Evolutionary conservation across 306 rosid genomes (phyloP), one percentile per base, ranked within the genome.

Genomic region (Nissolia schottii): DNA sequence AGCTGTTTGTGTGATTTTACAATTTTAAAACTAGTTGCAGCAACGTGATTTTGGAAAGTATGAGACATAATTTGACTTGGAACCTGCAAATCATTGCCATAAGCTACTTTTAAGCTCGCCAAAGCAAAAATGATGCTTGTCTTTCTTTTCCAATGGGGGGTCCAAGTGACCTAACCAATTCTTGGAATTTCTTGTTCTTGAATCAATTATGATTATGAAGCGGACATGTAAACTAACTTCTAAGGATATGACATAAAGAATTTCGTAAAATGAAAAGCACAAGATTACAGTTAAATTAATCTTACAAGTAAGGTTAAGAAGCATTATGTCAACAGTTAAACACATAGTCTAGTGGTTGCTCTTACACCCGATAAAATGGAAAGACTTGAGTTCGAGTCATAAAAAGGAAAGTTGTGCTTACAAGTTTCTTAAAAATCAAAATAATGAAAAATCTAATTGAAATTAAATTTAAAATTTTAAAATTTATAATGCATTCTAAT

Each of bases 121-220:
- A 51, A 74, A 58, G 41, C 14, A 35, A 51, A 58, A 7, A 24
- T 66, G 16, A 8, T 70, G 15, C 6, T 40, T 8, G 6, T 45
- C 1, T 15, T 28, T 9, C 27, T 48, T 46, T 28, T 11, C 18
- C 22, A 49, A 64, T 20, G 68, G 29, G 22, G n/a, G n/a, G n/a
- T n/a, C n/a, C n/a, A n/a, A n/a, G n/a, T n/a, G n/a, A n/a, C 20
- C 34, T 18, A 62, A 37, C 55, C 55, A 41, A 64, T 60, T 13
- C 24, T 14, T 73, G 2, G 1, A 27, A 29, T 57, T 31, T 8
- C 81, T 77, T 77, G 28, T 49, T 35, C 70, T 59, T 9, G 0
- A 68, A 69, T 69, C 64, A 49, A 77, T 11, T 37, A 35, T 50
- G 64, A 77, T 41, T 25, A 25, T 2, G 76, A 69, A 35, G 14